These are phyloP conservation scores for Botrytis sinoallii DNA, from an alignment of 2,329 filamentous ascomycete genomes.

Conservation along the genomic window DNA sequence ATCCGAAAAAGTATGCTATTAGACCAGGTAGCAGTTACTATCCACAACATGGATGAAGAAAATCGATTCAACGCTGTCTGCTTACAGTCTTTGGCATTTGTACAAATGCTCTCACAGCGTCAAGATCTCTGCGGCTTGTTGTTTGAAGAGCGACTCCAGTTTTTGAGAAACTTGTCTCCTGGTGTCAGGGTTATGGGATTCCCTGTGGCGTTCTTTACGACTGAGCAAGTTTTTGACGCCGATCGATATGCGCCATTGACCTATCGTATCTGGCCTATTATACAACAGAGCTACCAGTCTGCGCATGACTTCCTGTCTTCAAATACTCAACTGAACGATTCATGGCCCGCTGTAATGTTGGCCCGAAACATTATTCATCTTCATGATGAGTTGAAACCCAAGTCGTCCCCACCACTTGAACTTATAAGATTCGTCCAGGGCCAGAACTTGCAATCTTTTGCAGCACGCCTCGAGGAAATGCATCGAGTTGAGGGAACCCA, in stretches of 20 bases:
- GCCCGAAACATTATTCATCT: background rate
- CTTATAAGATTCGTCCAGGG: background rate
- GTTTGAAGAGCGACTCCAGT: background rate
- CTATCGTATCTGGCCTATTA: background rate
- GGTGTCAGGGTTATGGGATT: slow-evolving; percentile 1
- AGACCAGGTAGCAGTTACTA: background rate
- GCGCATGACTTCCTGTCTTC: background rate
- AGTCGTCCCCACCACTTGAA: background rate
- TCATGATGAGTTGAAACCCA: background rate
- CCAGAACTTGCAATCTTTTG: background rate
- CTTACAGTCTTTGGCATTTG: background rate
- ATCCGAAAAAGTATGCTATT: background rate
- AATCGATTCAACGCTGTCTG: background rate
- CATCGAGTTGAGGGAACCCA: background rate
- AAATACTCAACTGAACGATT: background rate
- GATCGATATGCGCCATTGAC: background rate
- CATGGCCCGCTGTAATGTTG: background rate
- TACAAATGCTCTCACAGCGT: background rate
- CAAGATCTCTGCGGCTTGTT: background rate
- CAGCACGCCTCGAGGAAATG: background rate
- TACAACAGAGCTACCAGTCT: background rate
- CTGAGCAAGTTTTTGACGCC: background rate
- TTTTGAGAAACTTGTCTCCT: background rate
- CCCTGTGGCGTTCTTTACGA: background rate
- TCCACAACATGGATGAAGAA: background rate